Conservation (phyloP, 495 filamentous ascomycete genomes). For the Cercophora scortea region DNA sequence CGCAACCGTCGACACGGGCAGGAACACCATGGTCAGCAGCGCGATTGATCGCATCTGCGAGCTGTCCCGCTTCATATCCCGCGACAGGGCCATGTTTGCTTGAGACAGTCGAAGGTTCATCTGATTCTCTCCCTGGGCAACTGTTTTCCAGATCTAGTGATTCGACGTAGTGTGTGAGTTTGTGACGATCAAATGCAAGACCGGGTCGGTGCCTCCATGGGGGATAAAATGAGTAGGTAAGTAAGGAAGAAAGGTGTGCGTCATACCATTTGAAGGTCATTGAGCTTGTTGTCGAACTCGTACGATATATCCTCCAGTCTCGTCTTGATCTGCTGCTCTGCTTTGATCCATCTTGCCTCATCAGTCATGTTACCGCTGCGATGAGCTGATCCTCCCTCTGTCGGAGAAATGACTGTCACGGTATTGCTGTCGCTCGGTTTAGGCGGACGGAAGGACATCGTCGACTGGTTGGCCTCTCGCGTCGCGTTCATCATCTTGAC, state of each 20-base stretch:
- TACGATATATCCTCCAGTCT: neutral
- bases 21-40: slow-evolving; percentile 21
- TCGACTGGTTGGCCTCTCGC: neutral
- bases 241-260: no score
- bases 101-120: neutral
- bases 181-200: no score
- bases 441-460: neutral
- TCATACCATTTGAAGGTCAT: neutral
- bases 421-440: neutral
- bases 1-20: slow-evolving; percentile 1
- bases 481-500: neutral
- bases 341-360: neutral
- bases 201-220: no score
- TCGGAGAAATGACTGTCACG: neutral
- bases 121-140: neutral
- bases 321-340: neutral
- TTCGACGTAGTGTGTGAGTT: no score
- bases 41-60: slow-evolving; percentile 23
- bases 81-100: neutral
- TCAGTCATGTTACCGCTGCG: neutral
- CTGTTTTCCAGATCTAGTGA: no score
- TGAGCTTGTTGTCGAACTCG: neutral
- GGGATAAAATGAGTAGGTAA: no score
- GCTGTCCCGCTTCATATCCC: slow-evolving; percentile 13
- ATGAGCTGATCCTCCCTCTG: neutral